Conservation (phyloP, 768 basidiomycete species). For the Macrocybe gigantea region DNA sequence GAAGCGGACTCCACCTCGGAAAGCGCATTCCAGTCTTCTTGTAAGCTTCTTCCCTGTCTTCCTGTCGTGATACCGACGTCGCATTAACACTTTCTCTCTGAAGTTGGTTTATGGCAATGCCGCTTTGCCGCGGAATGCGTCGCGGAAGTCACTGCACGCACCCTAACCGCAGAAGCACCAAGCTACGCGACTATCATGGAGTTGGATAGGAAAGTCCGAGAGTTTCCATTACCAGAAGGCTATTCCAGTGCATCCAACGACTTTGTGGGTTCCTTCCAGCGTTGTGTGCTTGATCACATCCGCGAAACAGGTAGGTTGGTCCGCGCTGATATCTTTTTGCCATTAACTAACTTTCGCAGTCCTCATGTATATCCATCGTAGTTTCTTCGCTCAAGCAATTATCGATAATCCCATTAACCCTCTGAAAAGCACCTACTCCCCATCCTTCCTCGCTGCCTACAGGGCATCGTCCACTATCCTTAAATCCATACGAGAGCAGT, state of each 20-base stretch:
- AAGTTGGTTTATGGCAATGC: slow-evolving; percentile 58
- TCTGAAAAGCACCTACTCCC: slow-evolving; percentile 56
- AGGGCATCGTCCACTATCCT: slow-evolving; percentile 53
- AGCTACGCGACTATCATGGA: slow-evolving; percentile 62
- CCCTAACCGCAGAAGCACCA: slow-evolving; percentile 59
- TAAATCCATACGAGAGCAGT: slow-evolving; percentile 43
- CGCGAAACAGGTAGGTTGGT: slow-evolving; percentile 35
- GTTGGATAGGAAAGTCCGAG: slow-evolving; percentile 61
- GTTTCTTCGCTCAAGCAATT: slow-evolving; percentile 69
- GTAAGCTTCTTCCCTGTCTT: slow-evolving; percentile 16
- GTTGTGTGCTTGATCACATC: slow-evolving; percentile 43
- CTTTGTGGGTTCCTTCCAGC: slow-evolving; percentile 34
- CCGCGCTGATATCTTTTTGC: background rate
- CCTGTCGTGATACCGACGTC: background rate
- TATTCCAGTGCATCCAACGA: slow-evolving; percentile 13
- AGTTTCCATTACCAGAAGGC: slow-evolving; percentile 31
- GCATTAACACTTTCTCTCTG: background rate
- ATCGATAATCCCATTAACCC: slow-evolving; percentile 64
- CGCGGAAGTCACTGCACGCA: slow-evolving; percentile 55
- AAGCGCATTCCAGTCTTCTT: slow-evolving; percentile 23
- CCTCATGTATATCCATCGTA: slow-evolving; percentile 57
- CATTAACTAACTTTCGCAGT: slow-evolving; percentile 24
- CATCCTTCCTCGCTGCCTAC: slow-evolving; percentile 61
- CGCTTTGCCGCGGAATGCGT: slow-evolving; percentile 64
- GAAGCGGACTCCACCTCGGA: slow-evolving; percentile 22